A percentile compares a stretch with the other conserved stretches of the same genome.
Evolutionary conservation across 2,329 filamentous ascomycete species (phyloP).

Genomic region (Aspergillus jensenii): DNA sequence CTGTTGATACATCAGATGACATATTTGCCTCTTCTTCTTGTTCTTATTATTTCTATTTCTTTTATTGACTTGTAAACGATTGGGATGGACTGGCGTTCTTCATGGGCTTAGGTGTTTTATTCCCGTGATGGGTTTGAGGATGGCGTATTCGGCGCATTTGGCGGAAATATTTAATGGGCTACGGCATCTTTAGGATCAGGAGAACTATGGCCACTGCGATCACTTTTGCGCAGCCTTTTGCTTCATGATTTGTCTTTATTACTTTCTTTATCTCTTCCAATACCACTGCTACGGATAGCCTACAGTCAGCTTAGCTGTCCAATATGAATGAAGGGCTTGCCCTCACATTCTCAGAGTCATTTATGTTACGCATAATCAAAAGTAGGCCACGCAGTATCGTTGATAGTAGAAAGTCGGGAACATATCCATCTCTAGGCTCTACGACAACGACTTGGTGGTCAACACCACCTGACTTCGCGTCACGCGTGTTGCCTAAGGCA

Average conservation of each 20-base stretch:
- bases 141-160: constrained; percentile 25
- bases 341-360: not conserved
- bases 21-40: constrained; percentile 10
- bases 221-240: constrained; percentile 18
- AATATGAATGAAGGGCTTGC: not conserved
- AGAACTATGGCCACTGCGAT: constrained; percentile 12
- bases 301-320: not conserved
- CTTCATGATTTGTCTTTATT: constrained; percentile 27
- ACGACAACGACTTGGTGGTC: not conserved
- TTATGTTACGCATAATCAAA: not conserved
- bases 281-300: not conserved
- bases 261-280: constrained; percentile 16
- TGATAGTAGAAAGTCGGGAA: too few relatives aligned
- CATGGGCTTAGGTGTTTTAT: constrained; percentile 16
- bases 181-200: constrained; percentile 21
- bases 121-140: constrained; percentile 13
- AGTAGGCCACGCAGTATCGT: too few relatives aligned
- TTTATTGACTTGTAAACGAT: constrained; percentile 21
- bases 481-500: constrained; percentile 32
- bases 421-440: not conserved
- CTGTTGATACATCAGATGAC: constrained; percentile 4
- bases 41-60: constrained; percentile 14
- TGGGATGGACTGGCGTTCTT: constrained; percentile 24
- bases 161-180: constrained; percentile 16
- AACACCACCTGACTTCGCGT: constrained; percentile 33